phyloP scores from a whole-genome alignment of 2,329 filamentous ascomycete genomes.

The Fusarium buxicola region DNA sequence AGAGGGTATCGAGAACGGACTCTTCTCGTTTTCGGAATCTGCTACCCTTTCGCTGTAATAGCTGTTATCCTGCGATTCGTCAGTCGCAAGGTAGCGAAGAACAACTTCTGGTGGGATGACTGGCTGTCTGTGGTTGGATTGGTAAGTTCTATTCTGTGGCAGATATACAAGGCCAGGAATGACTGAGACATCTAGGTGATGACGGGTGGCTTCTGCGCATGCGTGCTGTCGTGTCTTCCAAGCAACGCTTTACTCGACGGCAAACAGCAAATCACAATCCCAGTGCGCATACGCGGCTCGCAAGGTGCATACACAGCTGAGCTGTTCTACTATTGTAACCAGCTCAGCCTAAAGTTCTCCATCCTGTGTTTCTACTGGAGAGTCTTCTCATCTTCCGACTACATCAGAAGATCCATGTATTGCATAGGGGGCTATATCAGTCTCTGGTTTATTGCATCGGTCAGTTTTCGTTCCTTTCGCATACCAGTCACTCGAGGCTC shows the following conservation, averaged over 20 bases:
- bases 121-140: neutral
- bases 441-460: constrained; percentile 1
- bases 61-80: constrained; percentile 3
- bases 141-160: neutral
- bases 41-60: neutral
- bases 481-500: neutral
- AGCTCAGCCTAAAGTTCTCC: neutral
- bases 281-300: neutral
- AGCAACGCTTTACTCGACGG: neutral
- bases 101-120: constrained; percentile 13
- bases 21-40: constrained; percentile 8
- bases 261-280: neutral
- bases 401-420: neutral
- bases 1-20: constrained; percentile 3
- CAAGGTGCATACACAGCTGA: neutral
- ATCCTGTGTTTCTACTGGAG: constrained; percentile 6
- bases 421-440: neutral
- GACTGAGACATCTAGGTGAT: too few species aligned
- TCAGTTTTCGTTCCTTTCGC: neutral
- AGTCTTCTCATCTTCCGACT: constrained; percentile 1
- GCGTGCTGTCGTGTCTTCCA: neutral
- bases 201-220: neutral
- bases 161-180: too few species aligned
- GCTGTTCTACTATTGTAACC: neutral
- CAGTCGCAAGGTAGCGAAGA: neutral